Evolutionary conservation across 352 stramenopile genomes (phyloP).

Genomic region (Globisporangium viniferum): DNA sequence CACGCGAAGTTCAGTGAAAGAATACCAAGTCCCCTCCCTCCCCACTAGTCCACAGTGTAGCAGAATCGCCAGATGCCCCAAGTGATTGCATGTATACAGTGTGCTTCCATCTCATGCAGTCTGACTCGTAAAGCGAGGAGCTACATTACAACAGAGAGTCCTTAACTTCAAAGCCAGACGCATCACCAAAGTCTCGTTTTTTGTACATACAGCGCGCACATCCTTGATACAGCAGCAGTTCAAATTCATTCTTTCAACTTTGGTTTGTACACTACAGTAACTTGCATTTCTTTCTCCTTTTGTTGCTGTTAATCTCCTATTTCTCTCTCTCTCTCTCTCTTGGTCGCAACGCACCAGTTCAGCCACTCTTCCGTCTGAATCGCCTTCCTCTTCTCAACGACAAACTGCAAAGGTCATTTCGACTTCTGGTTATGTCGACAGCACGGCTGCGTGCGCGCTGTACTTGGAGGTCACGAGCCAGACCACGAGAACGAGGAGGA

Average conservation of each 20-base stretch:
- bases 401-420: not conserved
- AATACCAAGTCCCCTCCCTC: no score
- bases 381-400: not conserved
- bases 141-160: no score
- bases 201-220: not conserved
- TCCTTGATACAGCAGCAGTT: not conserved
- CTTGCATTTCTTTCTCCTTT: not conserved
- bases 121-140: no score
- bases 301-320: not conserved
- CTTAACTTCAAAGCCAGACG: not conserved
- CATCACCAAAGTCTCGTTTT: not conserved
- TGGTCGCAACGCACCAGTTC: not conserved
- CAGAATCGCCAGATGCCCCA: no score
- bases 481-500: constrained; percentile 53
- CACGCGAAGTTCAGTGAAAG: not conserved
- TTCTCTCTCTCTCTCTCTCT: not conserved
- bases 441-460: constrained; percentile 4
- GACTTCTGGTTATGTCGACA: constrained; percentile 5
- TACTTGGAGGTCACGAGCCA: constrained; percentile 34
- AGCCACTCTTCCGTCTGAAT: not conserved
- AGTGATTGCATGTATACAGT: no score
- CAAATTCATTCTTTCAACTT: constrained; percentile 1
- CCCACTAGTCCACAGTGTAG: no score
- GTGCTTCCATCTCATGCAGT: no score
- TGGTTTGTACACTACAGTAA: not conserved